phyloP scores from a whole-genome alignment of 345 rosid genomes.

The Arabis alpina region DNA sequence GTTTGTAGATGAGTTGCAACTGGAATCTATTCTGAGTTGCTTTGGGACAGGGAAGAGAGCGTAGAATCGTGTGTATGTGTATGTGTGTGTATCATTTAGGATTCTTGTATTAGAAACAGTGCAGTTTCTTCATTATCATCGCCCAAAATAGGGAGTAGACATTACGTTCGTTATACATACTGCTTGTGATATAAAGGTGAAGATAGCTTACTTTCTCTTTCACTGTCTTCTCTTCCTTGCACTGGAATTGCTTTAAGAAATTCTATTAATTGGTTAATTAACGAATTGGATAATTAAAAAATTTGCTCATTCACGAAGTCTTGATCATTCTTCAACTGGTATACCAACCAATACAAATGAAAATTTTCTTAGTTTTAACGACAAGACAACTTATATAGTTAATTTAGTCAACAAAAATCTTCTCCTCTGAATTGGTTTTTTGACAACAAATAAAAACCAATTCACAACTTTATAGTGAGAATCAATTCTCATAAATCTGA shows the following conservation, averaged over 20 bases:
- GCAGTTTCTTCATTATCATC: conserved; percentile 17
- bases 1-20: conserved; percentile 35
- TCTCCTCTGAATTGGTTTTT: no score
- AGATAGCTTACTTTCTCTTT: conserved; percentile 24
- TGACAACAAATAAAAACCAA: no score
- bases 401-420: no score
- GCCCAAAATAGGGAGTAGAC: conserved; percentile 31
- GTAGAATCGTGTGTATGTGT: conserved; percentile 16
- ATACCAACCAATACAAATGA: no score
- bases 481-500: no score
- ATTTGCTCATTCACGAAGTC: no score
- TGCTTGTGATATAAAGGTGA: conserved; percentile 34
- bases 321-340: no score
- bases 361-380: no score
- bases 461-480: no score
- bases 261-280: no score
- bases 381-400: no score
- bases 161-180: conserved; percentile 26
- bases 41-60: conserved; percentile 30
- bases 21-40: background rate
- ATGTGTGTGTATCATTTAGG: conserved; percentile 32
- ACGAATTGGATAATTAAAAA: no score
- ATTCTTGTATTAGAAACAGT: conserved; percentile 30
- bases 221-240: background rate
- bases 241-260: background rate